Evolutionary conservation across 495 filamentous ascomycete genomes (phyloP).

Genomic region (Clavariopsis aquatica): DNA sequence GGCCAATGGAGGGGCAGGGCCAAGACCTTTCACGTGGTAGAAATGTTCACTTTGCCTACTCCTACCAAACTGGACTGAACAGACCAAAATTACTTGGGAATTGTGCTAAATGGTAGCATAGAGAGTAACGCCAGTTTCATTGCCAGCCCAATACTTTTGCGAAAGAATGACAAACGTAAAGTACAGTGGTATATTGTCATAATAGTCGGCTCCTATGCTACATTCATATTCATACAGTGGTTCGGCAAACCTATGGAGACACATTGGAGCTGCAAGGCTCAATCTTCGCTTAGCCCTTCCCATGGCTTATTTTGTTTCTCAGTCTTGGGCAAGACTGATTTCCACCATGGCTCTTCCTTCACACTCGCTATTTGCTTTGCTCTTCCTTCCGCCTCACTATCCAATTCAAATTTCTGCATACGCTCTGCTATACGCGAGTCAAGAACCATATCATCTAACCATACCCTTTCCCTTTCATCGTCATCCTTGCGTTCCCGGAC

Average conservation of each 20-base stretch:
- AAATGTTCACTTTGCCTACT: constrained; percentile 10
- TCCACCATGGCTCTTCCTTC: constrained; percentile 56
- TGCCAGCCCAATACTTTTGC: too few relatives aligned
- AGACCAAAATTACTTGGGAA: too few relatives aligned
- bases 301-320: constrained; percentile 30
- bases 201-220: constrained; percentile 12
- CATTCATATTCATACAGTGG: constrained; percentile 12
- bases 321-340: constrained; percentile 20
- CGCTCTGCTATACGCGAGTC: constrained; percentile 75
- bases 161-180: neutral
- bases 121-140: neutral
- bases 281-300: constrained; percentile 16
- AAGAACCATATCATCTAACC: constrained; percentile 73
- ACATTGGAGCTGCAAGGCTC: neutral
- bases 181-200: constrained; percentile 1
- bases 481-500: constrained; percentile 64
- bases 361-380: constrained; percentile 62
- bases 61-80: too few relatives aligned
- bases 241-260: neutral
- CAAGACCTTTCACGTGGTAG: constrained; percentile 5
- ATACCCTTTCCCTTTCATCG: constrained; percentile 54
- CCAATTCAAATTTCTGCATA: constrained; percentile 76
- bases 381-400: constrained; percentile 64
- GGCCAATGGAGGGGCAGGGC: constrained; percentile 14
- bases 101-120: too few relatives aligned